phyloP scores from a whole-genome alignment of 2,329 filamentous ascomycete genomes.

The Botrytis hyacinthi region DNA sequence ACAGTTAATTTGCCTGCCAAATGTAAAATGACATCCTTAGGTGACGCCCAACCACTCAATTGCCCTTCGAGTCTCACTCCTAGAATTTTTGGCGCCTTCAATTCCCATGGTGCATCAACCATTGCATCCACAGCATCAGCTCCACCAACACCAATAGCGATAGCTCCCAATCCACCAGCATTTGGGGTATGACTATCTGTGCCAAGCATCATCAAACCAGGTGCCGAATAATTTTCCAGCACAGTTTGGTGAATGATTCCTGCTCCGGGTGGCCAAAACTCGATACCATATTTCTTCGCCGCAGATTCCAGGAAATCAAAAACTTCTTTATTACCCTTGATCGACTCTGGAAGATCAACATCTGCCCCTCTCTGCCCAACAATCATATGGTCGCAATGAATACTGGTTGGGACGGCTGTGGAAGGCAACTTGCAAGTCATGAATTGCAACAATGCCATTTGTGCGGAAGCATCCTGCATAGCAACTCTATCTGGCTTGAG shows the following conservation, averaged over 20 bases:
- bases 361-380: conserved; percentile 90
- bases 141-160: conserved; percentile 95
- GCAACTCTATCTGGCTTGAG: conserved; percentile 96
- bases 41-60: conserved; percentile 85
- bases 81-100: conserved; percentile 89
- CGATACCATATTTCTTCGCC: conserved; percentile 85
- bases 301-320: conserved; percentile 97
- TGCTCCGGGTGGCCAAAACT: conserved; percentile 92
- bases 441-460: conserved; percentile 98
- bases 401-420: conserved; percentile 92
- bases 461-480: conserved; percentile 98
- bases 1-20: conserved; percentile 90
- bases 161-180: conserved; percentile 87
- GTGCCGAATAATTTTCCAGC: conserved; percentile 95
- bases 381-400: conserved; percentile 99
- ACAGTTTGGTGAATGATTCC: conserved; percentile 98
- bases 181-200: conserved; percentile 98
- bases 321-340: conserved; percentile 91
- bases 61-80: conserved; percentile 81
- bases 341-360: conserved; percentile 78
- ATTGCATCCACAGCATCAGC: conserved; percentile 96
- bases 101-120: conserved; percentile 94
- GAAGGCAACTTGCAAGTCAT: conserved; percentile 91
- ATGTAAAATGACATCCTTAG: conserved; percentile 92
- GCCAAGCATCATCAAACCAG: conserved; percentile 96